Percentiles rank a stretch among this genome's conserved stretches.
Conservation (phyloP, 176 grass and related monocot species). For the Oryza punctata region DNA sequence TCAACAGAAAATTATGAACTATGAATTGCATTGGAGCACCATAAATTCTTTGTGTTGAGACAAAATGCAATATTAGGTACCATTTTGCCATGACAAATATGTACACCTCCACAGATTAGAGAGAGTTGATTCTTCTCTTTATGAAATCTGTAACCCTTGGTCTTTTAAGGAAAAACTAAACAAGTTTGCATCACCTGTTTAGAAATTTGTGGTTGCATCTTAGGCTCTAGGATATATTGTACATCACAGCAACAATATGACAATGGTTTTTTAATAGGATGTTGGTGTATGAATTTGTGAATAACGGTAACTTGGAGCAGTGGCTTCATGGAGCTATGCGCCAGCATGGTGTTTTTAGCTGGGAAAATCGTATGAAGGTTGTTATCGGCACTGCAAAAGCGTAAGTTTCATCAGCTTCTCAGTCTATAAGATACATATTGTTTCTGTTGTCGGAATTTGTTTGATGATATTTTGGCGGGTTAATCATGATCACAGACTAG, state of each 20-base stretch:
- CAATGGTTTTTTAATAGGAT: constrained; percentile 63
- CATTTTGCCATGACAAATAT: neutral
- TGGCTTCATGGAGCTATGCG: constrained; percentile 97
- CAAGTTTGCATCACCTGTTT: neutral
- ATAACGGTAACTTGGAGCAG: constrained; percentile 97
- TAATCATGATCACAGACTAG: constrained; percentile 64
- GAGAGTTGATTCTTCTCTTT: neutral
- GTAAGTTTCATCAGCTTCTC: constrained; percentile 56
- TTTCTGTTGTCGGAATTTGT: neutral
- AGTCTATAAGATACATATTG: neutral
- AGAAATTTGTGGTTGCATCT: constrained; percentile 3
- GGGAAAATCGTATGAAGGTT: constrained; percentile 98
- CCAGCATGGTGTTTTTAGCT: constrained; percentile 73
- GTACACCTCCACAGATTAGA: neutral
- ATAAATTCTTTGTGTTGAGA: neutral
- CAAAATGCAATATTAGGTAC: neutral
- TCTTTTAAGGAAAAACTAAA: neutral
- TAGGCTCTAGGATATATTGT: neutral
- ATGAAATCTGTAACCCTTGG: neutral
- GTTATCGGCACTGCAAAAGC: constrained; percentile 90
- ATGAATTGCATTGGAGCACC: neutral
- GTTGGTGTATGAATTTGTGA: constrained; percentile 94
- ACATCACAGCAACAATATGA: constrained; percentile 1
- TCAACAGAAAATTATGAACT: neutral
- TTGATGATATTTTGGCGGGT: neutral